Evolutionary conservation across 1,139 yeast genomes (phyloP), one percentile per base, ranked within the genome.

Genomic region (Saccharomyces hybrid): DNA sequence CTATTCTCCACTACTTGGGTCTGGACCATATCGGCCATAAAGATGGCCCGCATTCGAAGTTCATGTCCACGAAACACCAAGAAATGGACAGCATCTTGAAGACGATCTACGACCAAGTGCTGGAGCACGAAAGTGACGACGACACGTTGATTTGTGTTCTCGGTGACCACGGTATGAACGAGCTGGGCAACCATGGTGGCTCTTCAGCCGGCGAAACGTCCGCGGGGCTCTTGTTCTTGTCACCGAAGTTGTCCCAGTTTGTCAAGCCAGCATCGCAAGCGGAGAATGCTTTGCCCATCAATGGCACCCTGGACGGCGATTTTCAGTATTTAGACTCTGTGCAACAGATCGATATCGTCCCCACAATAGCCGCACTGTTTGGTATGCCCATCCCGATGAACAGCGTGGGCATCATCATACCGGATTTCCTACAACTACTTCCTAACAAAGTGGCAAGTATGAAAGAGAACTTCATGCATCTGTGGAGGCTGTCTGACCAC

Each of bases 121-220:
- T 38, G 14, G 66, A 73, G 0, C 71, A 75, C 7, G 67, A 80
- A 12, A n/a, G 47, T 19, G 76, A 78, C 47, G 79, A 83, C 28
- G 73, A 78, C 24, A 86, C 96, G 0, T 69, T 93, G 49, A 72
- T 93, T 38, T 81, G 93, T 6, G 80, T 93, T 0, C 75, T 88
- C 75, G 99, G 99, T 0, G 98, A 91, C 65, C 98, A 91, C 69
- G 98, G 98, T 1, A 91, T 91, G 98, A 88, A 88, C 64, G 78
- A 77, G 49, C 69, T 74, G 32, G 99, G 99, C 0, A 93, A 93
- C 64, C 99, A 93, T 68, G 99, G 99, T 11, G 99, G 97, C 0
- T 88, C 97, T 0, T 87, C 97, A 0, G 71, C 78, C 0, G 96
- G 97, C 0, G 99, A 93, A 69, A 93, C 97, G 0, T 86, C 90